A percentile compares a stretch with the other conserved stretches of the same genome.
phyloP scores from a whole-genome alignment of 305 asterid genomes.

The Solanum hybrid region DNA sequence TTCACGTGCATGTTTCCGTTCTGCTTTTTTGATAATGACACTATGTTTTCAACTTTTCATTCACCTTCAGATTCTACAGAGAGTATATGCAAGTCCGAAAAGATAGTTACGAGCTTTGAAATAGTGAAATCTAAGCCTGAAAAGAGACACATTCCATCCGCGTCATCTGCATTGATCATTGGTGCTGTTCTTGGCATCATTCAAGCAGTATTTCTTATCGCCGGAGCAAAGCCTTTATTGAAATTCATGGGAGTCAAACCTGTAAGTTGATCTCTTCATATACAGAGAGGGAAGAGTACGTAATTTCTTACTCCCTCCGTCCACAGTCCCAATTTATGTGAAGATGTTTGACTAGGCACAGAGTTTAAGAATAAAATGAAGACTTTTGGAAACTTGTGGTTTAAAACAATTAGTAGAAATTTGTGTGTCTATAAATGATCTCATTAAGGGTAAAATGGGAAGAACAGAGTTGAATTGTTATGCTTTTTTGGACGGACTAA shows the following conservation, averaged over 20 bases:
- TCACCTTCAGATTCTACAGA: conserved; percentile 10
- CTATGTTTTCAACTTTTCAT: not conserved
- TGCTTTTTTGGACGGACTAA: not conserved
- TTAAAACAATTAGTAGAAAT: not conserved
- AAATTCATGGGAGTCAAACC: conserved; percentile 35
- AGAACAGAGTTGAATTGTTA: not conserved
- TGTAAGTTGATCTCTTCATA: conserved; percentile 17
- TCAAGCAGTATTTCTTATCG: conserved; percentile 28
- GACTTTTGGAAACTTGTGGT: not conserved
- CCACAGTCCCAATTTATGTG: not conserved
- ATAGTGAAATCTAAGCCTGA: not conserved
- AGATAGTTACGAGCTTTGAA: conserved; percentile 7
- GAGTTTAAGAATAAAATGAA: not conserved
- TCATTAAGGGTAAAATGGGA: not conserved
- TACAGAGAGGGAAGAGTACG: too few relatives aligned
- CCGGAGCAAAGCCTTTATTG: conserved; percentile 27
- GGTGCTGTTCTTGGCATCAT: conserved; percentile 36
- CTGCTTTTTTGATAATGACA: not conserved
- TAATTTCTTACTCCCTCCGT: not conserved
- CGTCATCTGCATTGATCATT: conserved; percentile 45
- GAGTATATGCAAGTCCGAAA: not conserved
- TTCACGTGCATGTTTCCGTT: not conserved
- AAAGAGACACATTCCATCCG: conserved; percentile 38
- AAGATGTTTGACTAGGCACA: not conserved
- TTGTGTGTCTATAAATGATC: not conserved